Percentiles rank a stretch among this genome's conserved stretches.
Evolutionary conservation across 192 early-diverging fungal genomes (phyloP).

Genomic region (Backusella luteola): DNA sequence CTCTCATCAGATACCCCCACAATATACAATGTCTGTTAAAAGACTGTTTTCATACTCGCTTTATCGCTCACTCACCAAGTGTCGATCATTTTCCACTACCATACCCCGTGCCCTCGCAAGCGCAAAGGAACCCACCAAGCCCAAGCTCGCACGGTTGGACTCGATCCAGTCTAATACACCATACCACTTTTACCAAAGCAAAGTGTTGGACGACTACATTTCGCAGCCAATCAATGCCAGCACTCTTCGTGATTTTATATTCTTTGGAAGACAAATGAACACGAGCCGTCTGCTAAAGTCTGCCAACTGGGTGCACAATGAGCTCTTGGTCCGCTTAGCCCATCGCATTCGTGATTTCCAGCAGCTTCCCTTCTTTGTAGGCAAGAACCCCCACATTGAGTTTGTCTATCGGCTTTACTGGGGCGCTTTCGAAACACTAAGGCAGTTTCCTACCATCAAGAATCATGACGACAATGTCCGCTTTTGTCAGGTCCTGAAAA

Average conservation of each 20-base stretch:
- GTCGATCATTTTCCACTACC: background rate
- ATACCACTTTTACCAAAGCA: constrained; percentile 90
- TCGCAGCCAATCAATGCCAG: constrained; percentile 74
- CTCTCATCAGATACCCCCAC: background rate
- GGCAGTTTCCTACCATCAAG: constrained; percentile 67
- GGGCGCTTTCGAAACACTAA: constrained; percentile 87
- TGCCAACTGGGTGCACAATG: constrained; percentile 88
- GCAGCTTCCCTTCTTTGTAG: constrained; percentile 88
- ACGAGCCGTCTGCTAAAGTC: constrained; percentile 79
- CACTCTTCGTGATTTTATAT: constrained; percentile 86
- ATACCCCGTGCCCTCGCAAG: background rate
- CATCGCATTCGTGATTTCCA: constrained; percentile 94
- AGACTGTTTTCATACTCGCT: background rate
- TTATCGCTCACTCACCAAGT: background rate
- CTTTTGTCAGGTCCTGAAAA: constrained; percentile 76
- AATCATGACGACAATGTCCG: constrained; percentile 78
- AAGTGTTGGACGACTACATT: constrained; percentile 84
- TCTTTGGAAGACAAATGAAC: constrained; percentile 87
- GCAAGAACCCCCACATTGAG: constrained; percentile 89
- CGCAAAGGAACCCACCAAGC: background rate
- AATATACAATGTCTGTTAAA: background rate
- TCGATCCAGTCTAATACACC: constrained; percentile 28
- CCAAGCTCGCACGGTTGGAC: background rate
- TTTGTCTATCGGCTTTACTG: constrained; percentile 87
- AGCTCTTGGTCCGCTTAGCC: constrained; percentile 87